These are phyloP conservation scores for Botrytis cinerea DNA, from an alignment of 2,329 filamentous ascomycete species.

Conservation along the genomic window DNA sequence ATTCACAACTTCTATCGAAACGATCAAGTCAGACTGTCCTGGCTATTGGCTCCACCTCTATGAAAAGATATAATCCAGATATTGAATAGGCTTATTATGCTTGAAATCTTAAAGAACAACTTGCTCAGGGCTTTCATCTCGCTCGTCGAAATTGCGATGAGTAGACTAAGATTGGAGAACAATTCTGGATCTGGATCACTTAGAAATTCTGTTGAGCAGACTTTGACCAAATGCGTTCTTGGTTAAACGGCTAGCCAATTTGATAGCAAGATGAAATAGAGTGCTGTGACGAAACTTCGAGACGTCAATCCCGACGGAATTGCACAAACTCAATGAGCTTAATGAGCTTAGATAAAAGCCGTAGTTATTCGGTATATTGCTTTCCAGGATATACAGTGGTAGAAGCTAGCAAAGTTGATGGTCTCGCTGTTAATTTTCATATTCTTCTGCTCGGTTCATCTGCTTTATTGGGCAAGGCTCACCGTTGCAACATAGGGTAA, in stretches of 20 bases:
- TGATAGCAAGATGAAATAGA: not conserved
- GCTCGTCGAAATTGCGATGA: no score
- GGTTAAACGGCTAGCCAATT: not conserved
- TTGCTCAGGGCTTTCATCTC: no score
- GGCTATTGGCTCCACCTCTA: not conserved
- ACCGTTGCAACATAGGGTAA: no score
- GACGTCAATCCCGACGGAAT: not conserved
- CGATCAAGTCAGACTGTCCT: fast-evolving
- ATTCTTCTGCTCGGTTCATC: no score
- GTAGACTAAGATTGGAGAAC: no score
- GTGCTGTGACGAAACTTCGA: not conserved
- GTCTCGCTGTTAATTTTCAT: no score
- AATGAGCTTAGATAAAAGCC: not conserved
- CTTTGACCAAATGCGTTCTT: not conserved
- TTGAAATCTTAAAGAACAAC: not conserved
- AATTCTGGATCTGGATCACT: no score
- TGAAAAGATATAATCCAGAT: not conserved
- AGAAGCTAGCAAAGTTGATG: no score
- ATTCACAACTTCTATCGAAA: not conserved
- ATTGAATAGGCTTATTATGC: not conserved
- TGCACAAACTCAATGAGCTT: not conserved
- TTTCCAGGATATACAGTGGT: no score
- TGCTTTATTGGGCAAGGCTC: no score
- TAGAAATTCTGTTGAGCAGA: not conserved
- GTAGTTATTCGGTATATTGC: no score